phyloP scores from a whole-genome alignment of 805 yeast genomes.

The Zygoascus biomembranicola region DNA sequence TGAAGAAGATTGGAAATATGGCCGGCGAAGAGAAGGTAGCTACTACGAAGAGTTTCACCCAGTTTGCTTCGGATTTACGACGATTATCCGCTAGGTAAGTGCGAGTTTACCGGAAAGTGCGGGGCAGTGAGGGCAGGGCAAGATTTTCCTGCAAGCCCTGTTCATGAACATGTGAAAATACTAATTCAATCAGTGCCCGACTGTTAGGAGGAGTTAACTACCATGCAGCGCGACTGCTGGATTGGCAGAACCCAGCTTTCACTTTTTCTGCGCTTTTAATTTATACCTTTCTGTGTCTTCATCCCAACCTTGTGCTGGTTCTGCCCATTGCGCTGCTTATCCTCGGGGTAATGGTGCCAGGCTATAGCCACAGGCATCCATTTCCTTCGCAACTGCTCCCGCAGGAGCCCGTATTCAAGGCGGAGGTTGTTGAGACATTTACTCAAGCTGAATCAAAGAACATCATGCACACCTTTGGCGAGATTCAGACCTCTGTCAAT shows the following conservation, averaged over 20 bases:
- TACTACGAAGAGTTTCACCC: background rate
- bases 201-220: background rate
- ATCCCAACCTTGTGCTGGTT: constrained; percentile 60
- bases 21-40: background rate
- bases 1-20: background rate
- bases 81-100: background rate
- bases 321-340: constrained; percentile 53
- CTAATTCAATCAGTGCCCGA: background rate
- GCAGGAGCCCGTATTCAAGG: constrained; percentile 5
- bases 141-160: background rate
- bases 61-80: background rate
- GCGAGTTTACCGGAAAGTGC: too few relatives aligned
- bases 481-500: constrained; percentile 9
- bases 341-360: constrained; percentile 58
- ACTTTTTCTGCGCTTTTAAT: constrained; percentile 53
- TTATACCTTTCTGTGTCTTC: constrained; percentile 58
- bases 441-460: background rate
- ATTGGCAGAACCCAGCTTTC: constrained; percentile 70
- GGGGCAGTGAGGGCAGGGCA: background rate
- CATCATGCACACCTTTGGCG: constrained; percentile 6
- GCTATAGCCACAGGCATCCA: constrained; percentile 63
- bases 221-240: constrained; percentile 46
- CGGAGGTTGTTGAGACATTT: background rate
- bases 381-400: constrained; percentile 23
- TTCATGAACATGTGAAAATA: background rate